Evolutionary conservation across 2,329 filamentous ascomycete species (phyloP).

Genomic region (Alternaria novae-zelandiae): DNA sequence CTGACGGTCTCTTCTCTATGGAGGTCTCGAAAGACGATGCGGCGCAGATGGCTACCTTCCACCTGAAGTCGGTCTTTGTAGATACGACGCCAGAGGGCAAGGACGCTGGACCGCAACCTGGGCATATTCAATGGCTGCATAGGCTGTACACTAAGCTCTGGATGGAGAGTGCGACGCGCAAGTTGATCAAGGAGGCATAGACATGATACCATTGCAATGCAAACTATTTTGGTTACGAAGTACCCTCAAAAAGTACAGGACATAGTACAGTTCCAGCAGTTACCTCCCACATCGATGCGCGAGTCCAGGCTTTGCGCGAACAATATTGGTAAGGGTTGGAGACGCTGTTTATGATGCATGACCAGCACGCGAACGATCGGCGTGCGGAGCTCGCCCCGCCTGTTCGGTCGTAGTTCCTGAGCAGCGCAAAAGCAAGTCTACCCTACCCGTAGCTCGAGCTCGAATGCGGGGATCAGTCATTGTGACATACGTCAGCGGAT

Average conservation of each 20-base stretch:
- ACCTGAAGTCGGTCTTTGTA: slow-evolving; percentile 50
- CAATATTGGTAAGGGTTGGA: accelerated
- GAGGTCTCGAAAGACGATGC: slow-evolving; percentile 48
- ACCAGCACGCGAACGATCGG: neutral
- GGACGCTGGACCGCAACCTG: slow-evolving; percentile 33
- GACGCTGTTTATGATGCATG: accelerated
- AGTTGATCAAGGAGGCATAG: slow-evolving; percentile 35
- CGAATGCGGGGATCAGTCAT: neutral
- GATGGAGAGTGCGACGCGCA: slow-evolving; percentile 51
- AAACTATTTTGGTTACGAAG: neutral
- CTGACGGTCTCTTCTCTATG: slow-evolving; percentile 49
- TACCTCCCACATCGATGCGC: neutral
- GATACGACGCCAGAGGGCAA: slow-evolving; percentile 48
- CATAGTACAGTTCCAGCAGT: neutral
- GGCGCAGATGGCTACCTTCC: slow-evolving; percentile 45
- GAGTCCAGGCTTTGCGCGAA: accelerated
- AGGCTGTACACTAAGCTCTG: slow-evolving; percentile 49
- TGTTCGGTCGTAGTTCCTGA: neutral
- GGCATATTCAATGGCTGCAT: slow-evolving; percentile 41
- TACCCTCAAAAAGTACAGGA: neutral
- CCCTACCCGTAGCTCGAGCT: accelerated
- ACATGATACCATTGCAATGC: neutral
- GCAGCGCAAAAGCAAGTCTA: neutral
- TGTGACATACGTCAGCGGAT: neutral
- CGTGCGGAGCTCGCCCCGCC: neutral